phyloP scores from a whole-genome alignment of 2,329 filamentous ascomycete species.

The Aspergillus sp. region DNA sequence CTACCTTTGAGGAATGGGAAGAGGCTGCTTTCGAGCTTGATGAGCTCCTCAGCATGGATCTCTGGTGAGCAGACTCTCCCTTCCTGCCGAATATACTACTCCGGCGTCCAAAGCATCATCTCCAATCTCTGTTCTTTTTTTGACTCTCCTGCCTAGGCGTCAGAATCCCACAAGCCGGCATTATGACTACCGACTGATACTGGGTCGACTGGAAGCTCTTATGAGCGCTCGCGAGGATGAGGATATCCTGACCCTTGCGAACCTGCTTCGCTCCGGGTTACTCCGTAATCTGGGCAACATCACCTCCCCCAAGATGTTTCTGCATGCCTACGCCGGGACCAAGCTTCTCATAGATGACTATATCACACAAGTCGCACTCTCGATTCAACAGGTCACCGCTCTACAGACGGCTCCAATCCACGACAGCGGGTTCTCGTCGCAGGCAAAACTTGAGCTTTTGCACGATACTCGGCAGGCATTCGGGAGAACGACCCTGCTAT shows the following conservation, averaged over 20 bases:
- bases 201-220: constrained; percentile 71
- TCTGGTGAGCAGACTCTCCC: constrained; percentile 60
- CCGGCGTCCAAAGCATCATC: too few species aligned
- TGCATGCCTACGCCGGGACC: constrained; percentile 81
- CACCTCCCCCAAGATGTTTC: constrained; percentile 76
- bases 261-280: constrained; percentile 73
- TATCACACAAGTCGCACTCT: constrained; percentile 77
- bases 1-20: constrained; percentile 82
- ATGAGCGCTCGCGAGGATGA: constrained; percentile 68
- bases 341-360: constrained; percentile 92
- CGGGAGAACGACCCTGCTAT: constrained; percentile 78
- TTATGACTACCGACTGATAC: constrained; percentile 85
- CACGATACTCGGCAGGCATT: constrained; percentile 87
- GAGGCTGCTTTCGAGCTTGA: constrained; percentile 82
- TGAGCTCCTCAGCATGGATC: constrained; percentile 73
- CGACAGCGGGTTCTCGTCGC: constrained; percentile 61
- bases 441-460: constrained; percentile 81
- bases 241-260: constrained; percentile 73
- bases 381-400: constrained; percentile 72
- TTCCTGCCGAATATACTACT: neutral
- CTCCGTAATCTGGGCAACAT: constrained; percentile 91
- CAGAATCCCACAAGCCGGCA: constrained; percentile 76
- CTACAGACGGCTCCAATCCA: constrained; percentile 61
- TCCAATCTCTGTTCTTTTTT: neutral
- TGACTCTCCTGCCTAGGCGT: constrained; percentile 58